phyloP scores from a whole-genome alignment of 2,329 filamentous ascomycete genomes.

The Rugonectria rugulosa region DNA sequence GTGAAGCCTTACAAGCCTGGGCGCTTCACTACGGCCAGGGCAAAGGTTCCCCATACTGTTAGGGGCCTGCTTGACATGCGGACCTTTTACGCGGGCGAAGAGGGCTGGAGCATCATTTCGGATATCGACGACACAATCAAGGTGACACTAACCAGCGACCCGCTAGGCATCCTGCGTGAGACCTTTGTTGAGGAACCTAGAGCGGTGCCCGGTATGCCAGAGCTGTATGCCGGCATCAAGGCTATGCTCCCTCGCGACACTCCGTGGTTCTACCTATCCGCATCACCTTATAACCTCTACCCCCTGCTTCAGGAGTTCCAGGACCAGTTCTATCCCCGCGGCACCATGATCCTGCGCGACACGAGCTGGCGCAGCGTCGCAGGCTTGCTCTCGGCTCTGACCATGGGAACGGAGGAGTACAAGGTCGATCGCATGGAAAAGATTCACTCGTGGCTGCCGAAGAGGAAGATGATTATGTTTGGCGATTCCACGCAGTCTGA shows the following conservation, averaged over 20 bases:
- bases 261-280: constrained; percentile 92
- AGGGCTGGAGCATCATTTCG: constrained; percentile 86
- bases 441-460: constrained; percentile 80
- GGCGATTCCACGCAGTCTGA: constrained; percentile 93
- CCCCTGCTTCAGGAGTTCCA: constrained; percentile 83
- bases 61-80: constrained; percentile 68
- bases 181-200: constrained; percentile 82
- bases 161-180: constrained; percentile 79
- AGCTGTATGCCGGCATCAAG: constrained; percentile 76
- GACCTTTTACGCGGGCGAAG: constrained; percentile 76
- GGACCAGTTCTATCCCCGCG: constrained; percentile 72
- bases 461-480: constrained; percentile 80
- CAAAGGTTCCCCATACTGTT: constrained; percentile 58
- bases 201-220: constrained; percentile 82
- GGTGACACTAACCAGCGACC: constrained; percentile 81
- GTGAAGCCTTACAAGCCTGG: constrained; percentile 59
- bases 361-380: constrained; percentile 85
- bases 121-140: constrained; percentile 98
- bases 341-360: constrained; percentile 85
- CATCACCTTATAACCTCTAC: constrained; percentile 94
- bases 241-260: constrained; percentile 62
- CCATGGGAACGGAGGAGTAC: constrained; percentile 82
- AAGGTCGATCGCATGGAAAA: constrained; percentile 83
- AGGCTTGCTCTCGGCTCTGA: constrained; percentile 81
- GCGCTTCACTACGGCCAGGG: constrained; percentile 53